phyloP scores from a whole-genome alignment of 2,329 filamentous ascomycete species.

The Penicillium brasilianum region DNA sequence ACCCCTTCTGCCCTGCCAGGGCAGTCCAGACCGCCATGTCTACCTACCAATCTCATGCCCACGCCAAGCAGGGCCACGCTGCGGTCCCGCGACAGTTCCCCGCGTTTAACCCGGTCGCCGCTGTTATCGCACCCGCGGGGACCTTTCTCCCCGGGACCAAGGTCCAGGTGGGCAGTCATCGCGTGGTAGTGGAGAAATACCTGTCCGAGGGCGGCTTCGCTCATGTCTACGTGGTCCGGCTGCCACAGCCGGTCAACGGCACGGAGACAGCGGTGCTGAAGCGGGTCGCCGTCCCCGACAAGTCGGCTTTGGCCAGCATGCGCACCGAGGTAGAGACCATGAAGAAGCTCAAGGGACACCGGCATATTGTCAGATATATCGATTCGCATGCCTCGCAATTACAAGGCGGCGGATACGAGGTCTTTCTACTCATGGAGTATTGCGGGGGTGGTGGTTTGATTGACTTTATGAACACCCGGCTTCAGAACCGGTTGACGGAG shows the following conservation, averaged over 20 bases:
- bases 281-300: constrained; percentile 94
- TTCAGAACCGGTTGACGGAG: constrained; percentile 95
- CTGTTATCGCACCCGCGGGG: constrained; percentile 64
- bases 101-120: constrained; percentile 43
- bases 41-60: constrained; percentile 36
- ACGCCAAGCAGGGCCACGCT: constrained; percentile 37
- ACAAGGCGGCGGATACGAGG: constrained; percentile 91
- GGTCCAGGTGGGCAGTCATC: constrained; percentile 91
- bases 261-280: constrained; percentile 86
- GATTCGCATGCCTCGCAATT: constrained; percentile 97
- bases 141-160: constrained; percentile 94
- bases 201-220: constrained; percentile 97
- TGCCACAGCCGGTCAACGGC: constrained; percentile 76
- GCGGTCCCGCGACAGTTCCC: constrained; percentile 37
- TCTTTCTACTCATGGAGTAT: constrained; percentile 97
- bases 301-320: constrained; percentile 93
- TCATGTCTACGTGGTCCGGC: constrained; percentile 94
- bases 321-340: constrained; percentile 98
- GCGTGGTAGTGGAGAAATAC: constrained; percentile 94
- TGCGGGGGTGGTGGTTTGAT: constrained; percentile 94
- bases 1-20: constrained; percentile 35
- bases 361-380: constrained; percentile 95
- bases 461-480: constrained; percentile 98
- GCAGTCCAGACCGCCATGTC: constrained; percentile 38
- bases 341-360: constrained; percentile 98